phyloP scores from a whole-genome alignment of 768 basidiomycete genomes.

The Psilocybe tampanensis region DNA sequence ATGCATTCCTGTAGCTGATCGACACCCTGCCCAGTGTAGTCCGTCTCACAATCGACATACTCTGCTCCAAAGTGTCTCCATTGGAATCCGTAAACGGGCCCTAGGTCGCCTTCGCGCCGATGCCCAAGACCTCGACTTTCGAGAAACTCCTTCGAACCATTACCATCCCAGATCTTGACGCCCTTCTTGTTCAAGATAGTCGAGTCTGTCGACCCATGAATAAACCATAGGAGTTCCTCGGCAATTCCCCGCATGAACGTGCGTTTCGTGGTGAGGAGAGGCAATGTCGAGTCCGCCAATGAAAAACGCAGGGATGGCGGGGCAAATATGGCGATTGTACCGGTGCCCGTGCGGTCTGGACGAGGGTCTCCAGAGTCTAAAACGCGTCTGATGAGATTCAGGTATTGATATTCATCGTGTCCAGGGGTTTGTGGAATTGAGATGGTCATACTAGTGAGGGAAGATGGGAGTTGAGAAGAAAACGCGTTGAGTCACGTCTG shows the following conservation, averaged over 20 bases:
- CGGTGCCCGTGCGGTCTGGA: conserved; percentile 93
- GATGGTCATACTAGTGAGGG: conserved; percentile 5
- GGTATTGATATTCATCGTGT: conserved; percentile 92
- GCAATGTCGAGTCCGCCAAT: conserved; percentile 72
- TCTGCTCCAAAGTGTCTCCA: conserved; percentile 94
- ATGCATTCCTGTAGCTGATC: conserved; percentile 93
- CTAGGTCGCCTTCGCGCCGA: conserved; percentile 88
- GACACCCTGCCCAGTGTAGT: conserved; percentile 84
- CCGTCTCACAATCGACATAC: conserved; percentile 72
- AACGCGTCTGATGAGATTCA: conserved; percentile 77
- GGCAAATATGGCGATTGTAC: conserved; percentile 90
- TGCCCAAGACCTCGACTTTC: conserved; percentile 84
- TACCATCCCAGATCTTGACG: conserved; percentile 98
- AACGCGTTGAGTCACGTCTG: conserved; percentile 9
- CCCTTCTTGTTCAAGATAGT: conserved; percentile 75
- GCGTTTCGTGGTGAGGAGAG: conserved; percentile 93
- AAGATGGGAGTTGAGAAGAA: neutral
- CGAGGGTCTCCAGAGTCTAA: conserved; percentile 76
- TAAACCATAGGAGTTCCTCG: conserved; percentile 96
- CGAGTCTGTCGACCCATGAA: conserved; percentile 83
- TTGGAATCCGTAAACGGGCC: conserved; percentile 97
- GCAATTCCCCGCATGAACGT: conserved; percentile 91
- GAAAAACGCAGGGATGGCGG: conserved; percentile 91
- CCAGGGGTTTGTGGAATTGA: conserved; percentile 10
- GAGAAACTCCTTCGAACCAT: conserved; percentile 86